These are phyloP conservation scores for Eucalyptus paniculata DNA, from an alignment of 345 rosid genomes.

Conservation along the genomic window DNA sequence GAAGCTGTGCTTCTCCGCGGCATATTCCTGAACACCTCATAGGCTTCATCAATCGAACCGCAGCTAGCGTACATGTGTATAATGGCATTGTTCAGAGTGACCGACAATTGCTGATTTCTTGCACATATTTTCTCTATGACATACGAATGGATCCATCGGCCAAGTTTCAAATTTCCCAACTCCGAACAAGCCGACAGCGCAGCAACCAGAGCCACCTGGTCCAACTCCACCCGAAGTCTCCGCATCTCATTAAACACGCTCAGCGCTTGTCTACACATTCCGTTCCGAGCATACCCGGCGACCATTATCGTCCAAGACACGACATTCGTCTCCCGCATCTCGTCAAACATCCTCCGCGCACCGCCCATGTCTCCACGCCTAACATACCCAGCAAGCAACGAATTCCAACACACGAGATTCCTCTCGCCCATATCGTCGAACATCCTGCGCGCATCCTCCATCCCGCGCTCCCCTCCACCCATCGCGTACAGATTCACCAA, in stretches of 20 bases:
- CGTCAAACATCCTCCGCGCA: slow-evolving; percentile 38
- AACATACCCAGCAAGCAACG: slow-evolving; percentile 48
- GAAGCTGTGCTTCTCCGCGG: slow-evolving; percentile 35
- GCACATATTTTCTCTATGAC: slow-evolving; percentile 24
- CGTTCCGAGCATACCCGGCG: slow-evolving; percentile 37
- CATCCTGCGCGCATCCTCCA: slow-evolving; percentile 21
- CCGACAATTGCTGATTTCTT: slow-evolving; percentile 16
- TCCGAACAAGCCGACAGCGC: slow-evolving; percentile 59
- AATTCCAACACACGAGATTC: slow-evolving; percentile 44
- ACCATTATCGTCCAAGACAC: slow-evolving; percentile 52
- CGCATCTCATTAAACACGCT: slow-evolving; percentile 42
- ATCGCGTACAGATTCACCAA: slow-evolving; percentile 30
- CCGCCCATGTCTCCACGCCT: slow-evolving; percentile 35
- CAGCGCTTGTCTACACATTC: slow-evolving; percentile 34
- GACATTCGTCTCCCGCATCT: slow-evolving; percentile 38
- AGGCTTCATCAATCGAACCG: slow-evolving; percentile 36
- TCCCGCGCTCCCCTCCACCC: not conserved
- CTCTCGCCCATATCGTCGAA: slow-evolving; percentile 22
- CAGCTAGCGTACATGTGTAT: slow-evolving; percentile 58
- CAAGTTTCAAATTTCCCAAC: slow-evolving; percentile 46
- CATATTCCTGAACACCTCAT: slow-evolving; percentile 40
- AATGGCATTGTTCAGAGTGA: slow-evolving; percentile 42
- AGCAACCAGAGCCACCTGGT: slow-evolving; percentile 38
- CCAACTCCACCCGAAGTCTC: slow-evolving; percentile 28
- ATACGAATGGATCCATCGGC: slow-evolving; percentile 48